Base-by-base conservation (phyloP, 1,284 basidiomycete genomes). In the Inonotus obliquus region DNA sequence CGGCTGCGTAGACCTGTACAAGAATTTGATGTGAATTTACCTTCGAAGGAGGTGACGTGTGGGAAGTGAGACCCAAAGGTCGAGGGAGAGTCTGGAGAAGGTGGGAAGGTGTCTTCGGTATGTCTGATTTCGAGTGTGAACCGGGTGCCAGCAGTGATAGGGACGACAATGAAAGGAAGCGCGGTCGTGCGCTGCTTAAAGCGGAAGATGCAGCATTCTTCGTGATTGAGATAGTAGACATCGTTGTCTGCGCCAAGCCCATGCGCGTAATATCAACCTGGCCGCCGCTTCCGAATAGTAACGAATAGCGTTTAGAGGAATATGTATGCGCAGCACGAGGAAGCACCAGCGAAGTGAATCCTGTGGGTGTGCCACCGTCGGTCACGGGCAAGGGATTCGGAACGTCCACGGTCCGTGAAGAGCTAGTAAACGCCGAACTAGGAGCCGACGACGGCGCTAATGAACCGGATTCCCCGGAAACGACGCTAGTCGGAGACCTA, bases 1-100 rank as follows among this genome's bases (percentile, higher is more conserved):
- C 92, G 0, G 92, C 91, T 7, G 89, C 91, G 78, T 90, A 92
- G 1, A 96, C 88, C 69, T 94, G 92, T 9, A 96, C 85, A 14
- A 96, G 76, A 4, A 94, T 81, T 64, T 89, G 81, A 25, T 79
- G 76, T 56, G 82, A 77, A 0, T 84, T 81, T 1, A 94, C 83
- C 69, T 87, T 85, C 21, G 76, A 77, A 0, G 93, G 93, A 2
- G 93, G 91, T 37, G 82, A 71, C n/a, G 89, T 78, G 71, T 92
- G 84, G 25, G 82, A 80, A 2, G 84, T 81, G 66, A 89, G 81
- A 23, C 82, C 81, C 37, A 87, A 75, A 1, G 74, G 73, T 5
- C 73, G 67, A 1, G 72, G 71, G 21, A 57, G 64, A 21, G 73
- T 67, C n/a, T 70, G 73, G 3, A 75, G 70, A 10, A 82, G 70